Conservation (phyloP, 1,284 basidiomycete genomes). For the Pseudozyma sp. region DNA sequence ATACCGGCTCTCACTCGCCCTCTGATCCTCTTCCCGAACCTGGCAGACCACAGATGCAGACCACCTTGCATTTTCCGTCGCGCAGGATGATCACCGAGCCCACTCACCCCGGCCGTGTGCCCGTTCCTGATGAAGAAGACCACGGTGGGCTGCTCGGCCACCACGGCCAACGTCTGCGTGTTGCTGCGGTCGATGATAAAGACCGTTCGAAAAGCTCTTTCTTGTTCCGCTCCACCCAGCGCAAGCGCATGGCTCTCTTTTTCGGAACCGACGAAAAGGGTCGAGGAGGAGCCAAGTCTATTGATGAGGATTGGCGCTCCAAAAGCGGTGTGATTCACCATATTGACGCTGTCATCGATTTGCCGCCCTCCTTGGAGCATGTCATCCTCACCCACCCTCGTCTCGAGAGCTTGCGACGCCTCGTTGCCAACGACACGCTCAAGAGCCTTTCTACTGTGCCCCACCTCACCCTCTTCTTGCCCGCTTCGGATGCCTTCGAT, state of each 20-base stretch:
- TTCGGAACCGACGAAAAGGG: constrained; percentile 81
- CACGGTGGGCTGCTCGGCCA: constrained; percentile 79
- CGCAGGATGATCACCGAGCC: constrained; percentile 82
- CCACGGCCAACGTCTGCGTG: constrained; percentile 82
- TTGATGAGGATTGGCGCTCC: constrained; percentile 70
- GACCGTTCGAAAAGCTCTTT: background rate
- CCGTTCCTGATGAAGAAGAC: constrained; percentile 64
- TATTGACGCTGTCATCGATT: constrained; percentile 79
- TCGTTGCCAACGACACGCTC: constrained; percentile 64
- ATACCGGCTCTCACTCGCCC: constrained; percentile 73
- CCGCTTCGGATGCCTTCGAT: constrained; percentile 83
- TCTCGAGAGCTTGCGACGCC: constrained; percentile 63
- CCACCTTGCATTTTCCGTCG: constrained; percentile 74
- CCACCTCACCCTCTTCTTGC: constrained; percentile 89
- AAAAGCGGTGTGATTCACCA: constrained; percentile 81
- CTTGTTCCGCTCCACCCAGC: background rate
- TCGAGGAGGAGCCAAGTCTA: constrained; percentile 73
- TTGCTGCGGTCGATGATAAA: constrained; percentile 64
- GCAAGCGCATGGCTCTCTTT: constrained; percentile 16
- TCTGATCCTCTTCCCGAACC: constrained; percentile 75
- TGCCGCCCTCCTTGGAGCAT: constrained; percentile 76
- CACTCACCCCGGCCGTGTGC: constrained; percentile 65
- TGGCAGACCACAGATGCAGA: constrained; percentile 66
- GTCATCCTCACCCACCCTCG: constrained; percentile 57
- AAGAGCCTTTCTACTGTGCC: constrained; percentile 68